A percentile compares a stretch with the other conserved stretches of the same genome.
These are phyloP conservation scores for Cerrena zonata DNA, from an alignment of 1,284 basidiomycete genomes.

Conservation along the genomic window DNA sequence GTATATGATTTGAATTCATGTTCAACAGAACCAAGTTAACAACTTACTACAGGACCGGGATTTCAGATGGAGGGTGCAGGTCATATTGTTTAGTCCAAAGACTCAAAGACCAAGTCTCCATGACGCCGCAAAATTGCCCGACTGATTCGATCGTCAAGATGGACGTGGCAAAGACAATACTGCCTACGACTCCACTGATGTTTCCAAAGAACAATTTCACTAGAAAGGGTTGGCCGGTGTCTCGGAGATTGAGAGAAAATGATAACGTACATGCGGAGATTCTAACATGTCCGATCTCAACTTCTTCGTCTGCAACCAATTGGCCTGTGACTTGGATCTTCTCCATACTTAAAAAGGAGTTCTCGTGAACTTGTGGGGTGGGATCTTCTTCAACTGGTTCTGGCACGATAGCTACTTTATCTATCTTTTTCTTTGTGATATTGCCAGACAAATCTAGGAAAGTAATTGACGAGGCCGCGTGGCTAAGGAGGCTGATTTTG, in stretches of 20 bases:
- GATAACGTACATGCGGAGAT: slow-evolving; percentile 30
- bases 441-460: slow-evolving; percentile 47
- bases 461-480: slow-evolving; percentile 57
- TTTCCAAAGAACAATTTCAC: slow-evolving; percentile 13
- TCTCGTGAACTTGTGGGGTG: no score
- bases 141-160: slow-evolving; percentile 27
- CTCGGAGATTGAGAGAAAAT: slow-evolving; percentile 5
- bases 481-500: slow-evolving; percentile 28
- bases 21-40: slow-evolving; percentile 12
- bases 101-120: slow-evolving; percentile 16
- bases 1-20: no score
- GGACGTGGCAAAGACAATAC: not conserved
- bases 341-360: no score
- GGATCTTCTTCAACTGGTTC: no score
- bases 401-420: no score
- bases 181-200: not conserved
- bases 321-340: slow-evolving; percentile 38
- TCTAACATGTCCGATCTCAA: slow-evolving; percentile 47
- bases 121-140: slow-evolving; percentile 16
- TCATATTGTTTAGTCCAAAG: slow-evolving; percentile 23
- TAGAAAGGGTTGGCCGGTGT: slow-evolving; percentile 1
- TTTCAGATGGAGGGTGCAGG: slow-evolving; percentile 9
- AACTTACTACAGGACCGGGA: slow-evolving; percentile 3
- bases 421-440: slow-evolving; percentile 34
- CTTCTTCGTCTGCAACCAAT: slow-evolving; percentile 50